These are phyloP conservation scores for Apiospora arundinis DNA, from an alignment of 2,329 filamentous ascomycete genomes.

Conservation along the genomic window DNA sequence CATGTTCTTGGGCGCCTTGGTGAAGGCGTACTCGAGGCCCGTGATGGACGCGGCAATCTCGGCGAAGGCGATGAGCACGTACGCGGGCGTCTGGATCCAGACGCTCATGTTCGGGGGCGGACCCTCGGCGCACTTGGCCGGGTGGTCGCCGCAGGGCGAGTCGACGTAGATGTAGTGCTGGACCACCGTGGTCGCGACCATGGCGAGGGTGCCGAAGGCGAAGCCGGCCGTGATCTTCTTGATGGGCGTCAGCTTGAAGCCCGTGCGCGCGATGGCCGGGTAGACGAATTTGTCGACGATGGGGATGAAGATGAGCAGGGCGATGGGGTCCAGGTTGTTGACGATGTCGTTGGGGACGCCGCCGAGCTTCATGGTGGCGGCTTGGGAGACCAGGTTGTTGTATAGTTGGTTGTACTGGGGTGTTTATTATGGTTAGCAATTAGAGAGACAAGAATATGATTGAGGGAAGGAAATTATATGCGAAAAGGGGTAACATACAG, in stretches of 20 bases:
- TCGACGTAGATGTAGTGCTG: conserved; percentile 69
- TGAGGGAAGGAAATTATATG: background rate
- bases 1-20: conserved; percentile 80
- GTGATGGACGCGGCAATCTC: conserved; percentile 59
- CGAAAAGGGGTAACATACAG: background rate
- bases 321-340: conserved; percentile 77
- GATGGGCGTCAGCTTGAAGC: conserved; percentile 74
- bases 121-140: conserved; percentile 40
- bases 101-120: conserved; percentile 62
- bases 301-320: conserved; percentile 77
- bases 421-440: background rate
- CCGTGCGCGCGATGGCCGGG: conserved; percentile 67
- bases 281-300: conserved; percentile 74
- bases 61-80: conserved; percentile 55
- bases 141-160: conserved; percentile 67
- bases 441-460: background rate
- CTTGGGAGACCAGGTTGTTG: conserved; percentile 68
- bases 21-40: conserved; percentile 76
- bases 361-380: conserved; percentile 68
- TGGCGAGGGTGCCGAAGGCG: conserved; percentile 66
- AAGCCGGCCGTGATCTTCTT: conserved; percentile 78
- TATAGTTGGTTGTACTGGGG: conserved; percentile 62
- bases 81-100: conserved; percentile 61
- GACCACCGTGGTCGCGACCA: conserved; percentile 63
- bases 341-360: conserved; percentile 81